A percentile compares a stretch with the other conserved stretches of the same genome.
Evolutionary conservation across 2,329 filamentous ascomycete species (phyloP).

Genomic region (Aureobasidium sp.): DNA sequence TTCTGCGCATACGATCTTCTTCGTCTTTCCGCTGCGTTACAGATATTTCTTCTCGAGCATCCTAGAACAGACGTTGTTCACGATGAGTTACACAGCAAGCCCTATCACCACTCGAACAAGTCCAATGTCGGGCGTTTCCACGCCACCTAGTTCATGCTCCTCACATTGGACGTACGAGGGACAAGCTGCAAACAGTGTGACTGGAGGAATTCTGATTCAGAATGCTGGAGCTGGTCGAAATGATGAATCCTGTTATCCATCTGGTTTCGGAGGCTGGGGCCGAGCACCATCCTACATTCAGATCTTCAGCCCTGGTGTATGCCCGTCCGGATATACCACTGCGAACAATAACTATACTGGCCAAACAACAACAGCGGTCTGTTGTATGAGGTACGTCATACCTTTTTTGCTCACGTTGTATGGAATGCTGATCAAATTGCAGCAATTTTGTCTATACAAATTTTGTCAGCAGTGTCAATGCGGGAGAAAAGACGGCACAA

Average conservation of each 20-base stretch:
- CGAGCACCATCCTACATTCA: constrained; percentile 14
- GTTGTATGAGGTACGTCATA: constrained; percentile 22
- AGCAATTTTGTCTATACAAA: constrained; percentile 8
- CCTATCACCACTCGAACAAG: neutral
- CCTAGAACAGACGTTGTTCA: neutral
- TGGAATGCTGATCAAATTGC: neutral
- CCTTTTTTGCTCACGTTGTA: too few species aligned
- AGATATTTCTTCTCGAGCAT: too few species aligned
- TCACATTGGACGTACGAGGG: constrained; percentile 23
- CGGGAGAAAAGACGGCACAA: constrained; percentile 1
- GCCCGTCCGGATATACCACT: constrained; percentile 24
- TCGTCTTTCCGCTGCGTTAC: neutral
- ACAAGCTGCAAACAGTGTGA: constrained; percentile 16
- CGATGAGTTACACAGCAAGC: neutral
- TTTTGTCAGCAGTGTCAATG: constrained; percentile 12
- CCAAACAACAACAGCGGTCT: constrained; percentile 23
- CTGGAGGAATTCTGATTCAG: constrained; percentile 21
- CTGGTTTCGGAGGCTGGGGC: constrained; percentile 18
- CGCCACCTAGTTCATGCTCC: constrained; percentile 20
- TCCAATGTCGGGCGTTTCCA: constrained; percentile 20
- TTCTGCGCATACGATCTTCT: neutral
- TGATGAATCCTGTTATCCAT: constrained; percentile 18
- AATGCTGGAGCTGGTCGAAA: constrained; percentile 15
- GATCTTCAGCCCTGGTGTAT: constrained; percentile 24
- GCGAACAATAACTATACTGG: constrained; percentile 19